Percentiles rank a stretch among this genome's conserved stretches.
Conservation (phyloP, 129 eudicot species). For the Solidago caesia region DNA sequence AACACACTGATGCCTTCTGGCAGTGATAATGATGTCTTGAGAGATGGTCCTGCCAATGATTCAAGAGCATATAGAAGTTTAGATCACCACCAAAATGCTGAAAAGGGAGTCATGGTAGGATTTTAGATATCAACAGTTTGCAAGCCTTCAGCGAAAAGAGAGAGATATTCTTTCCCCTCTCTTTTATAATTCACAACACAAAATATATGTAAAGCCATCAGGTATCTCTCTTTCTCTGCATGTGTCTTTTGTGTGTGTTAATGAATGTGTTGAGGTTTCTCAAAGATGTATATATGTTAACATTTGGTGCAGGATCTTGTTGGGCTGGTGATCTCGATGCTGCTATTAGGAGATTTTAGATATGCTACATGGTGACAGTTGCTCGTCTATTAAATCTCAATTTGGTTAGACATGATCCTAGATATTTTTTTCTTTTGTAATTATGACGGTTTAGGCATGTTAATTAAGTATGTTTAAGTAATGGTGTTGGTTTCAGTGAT, state of each 20-base stretch:
- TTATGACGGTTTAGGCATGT: conserved; percentile 2
- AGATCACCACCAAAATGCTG: conserved; percentile 39
- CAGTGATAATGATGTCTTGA: conserved; percentile 26
- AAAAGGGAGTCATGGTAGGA: conserved; percentile 51
- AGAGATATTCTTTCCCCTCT: conserved; percentile 68
- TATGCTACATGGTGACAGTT: no score
- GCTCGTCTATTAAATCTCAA: no score
- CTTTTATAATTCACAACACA: conserved; percentile 81
- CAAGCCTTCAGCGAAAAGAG: conserved; percentile 74
- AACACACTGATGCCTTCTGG: conserved; percentile 1
- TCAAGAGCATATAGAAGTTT: conserved; percentile 36
- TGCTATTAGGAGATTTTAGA: conserved; percentile 79
- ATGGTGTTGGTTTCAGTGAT: conserved; percentile 63
- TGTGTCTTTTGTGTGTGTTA: background rate
- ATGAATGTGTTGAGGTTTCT: conserved; percentile 7
- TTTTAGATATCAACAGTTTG: conserved; percentile 62
- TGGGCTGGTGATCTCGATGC: conserved; percentile 73
- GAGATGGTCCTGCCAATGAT: conserved; percentile 34
- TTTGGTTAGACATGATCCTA: no score
- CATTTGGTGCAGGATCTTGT: conserved; percentile 72
- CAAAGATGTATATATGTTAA: conserved; percentile 1
- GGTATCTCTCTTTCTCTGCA: conserved; percentile 39
- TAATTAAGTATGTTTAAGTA: background rate
- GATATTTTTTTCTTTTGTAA: conserved; percentile 37
- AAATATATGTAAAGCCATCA: no score